Conservation (phyloP, 164 flowering plant genomes). For the Vitis cinerea region DNA sequence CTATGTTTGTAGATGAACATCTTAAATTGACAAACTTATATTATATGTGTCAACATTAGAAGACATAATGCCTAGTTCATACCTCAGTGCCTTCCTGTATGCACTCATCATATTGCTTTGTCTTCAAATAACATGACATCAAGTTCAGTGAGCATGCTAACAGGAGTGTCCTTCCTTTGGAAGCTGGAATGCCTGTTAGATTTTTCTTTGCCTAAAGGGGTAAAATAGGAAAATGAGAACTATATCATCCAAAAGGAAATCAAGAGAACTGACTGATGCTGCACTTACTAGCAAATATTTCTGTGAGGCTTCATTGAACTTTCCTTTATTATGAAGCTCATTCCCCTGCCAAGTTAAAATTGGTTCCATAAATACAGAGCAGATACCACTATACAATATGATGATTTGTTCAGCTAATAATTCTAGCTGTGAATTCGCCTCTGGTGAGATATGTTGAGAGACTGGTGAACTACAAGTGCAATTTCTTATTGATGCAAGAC, state of each 20-base stretch:
- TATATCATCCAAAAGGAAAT: not conserved
- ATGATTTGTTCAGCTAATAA: not conserved
- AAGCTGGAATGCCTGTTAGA: conserved; percentile 47
- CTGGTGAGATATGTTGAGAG: not conserved
- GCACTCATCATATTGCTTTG: conserved; percentile 78
- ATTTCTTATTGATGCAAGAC: not conserved
- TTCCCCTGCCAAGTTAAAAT: conserved; percentile 63
- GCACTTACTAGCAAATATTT: conserved; percentile 77
- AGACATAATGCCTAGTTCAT: conserved; percentile 9
- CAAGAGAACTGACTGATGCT: conserved; percentile 2
- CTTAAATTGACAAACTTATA: too few species aligned
- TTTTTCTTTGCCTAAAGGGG: conserved; percentile 75
- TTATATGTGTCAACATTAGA: not conserved
- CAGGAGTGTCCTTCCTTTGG: conserved; percentile 54
- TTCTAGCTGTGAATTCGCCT: not conserved
- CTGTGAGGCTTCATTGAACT: conserved; percentile 59
- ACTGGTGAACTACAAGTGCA: not conserved
- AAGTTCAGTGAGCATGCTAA: conserved; percentile 87
- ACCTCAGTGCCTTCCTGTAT: conserved; percentile 93
- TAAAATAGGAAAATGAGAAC: conserved; percentile 1
- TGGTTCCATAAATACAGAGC: conserved; percentile 3
- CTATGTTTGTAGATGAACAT: too few species aligned
- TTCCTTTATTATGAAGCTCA: conserved; percentile 80
- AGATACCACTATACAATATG: not conserved
- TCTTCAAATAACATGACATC: conserved; percentile 96